Conservation (phyloP, 306 rosid genomes). For the Pyrus communis region DNA sequence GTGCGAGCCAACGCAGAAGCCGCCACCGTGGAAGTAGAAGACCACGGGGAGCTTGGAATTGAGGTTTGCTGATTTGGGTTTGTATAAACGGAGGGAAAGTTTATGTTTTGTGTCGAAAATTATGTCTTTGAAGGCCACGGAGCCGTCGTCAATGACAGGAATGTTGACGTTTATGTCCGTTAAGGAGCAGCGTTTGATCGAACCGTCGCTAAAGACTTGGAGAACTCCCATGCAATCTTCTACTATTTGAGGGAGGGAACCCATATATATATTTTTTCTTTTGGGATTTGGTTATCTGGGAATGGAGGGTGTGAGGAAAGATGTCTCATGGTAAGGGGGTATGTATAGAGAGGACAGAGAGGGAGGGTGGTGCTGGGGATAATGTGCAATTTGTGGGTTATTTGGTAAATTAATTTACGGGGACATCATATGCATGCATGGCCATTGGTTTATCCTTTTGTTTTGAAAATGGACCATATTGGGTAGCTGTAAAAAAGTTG, state of each 20-base stretch:
- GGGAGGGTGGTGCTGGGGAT: not conserved
- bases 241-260: constrained; percentile 58
- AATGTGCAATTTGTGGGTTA: constrained; percentile 12
- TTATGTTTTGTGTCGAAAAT: constrained; percentile 36
- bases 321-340: not conserved
- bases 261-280: constrained; percentile 29
- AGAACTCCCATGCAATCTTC: constrained; percentile 95
- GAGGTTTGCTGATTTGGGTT: constrained; percentile 21
- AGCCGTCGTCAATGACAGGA: constrained; percentile 31
- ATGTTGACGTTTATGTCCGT: constrained; percentile 32
- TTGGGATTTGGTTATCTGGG: not conserved
- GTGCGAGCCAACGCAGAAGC: constrained; percentile 82
- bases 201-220: constrained; percentile 74
- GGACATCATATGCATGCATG: constrained; percentile 22
- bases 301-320: not conserved
- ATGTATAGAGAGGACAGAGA: constrained; percentile 1
- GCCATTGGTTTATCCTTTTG: constrained; percentile 24
- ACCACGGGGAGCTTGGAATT: constrained; percentile 34
- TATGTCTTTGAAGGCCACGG: constrained; percentile 47
- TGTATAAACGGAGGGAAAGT: constrained; percentile 67
- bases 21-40: constrained; percentile 75
- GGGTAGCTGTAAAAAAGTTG: constrained; percentile 15
- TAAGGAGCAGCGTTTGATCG: constrained; percentile 43
- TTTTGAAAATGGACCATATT: constrained; percentile 24
- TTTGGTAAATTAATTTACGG: constrained; percentile 4